Conservation (phyloP, 1,284 basidiomycete species). For the Cryptococcus wingfieldii region DNA sequence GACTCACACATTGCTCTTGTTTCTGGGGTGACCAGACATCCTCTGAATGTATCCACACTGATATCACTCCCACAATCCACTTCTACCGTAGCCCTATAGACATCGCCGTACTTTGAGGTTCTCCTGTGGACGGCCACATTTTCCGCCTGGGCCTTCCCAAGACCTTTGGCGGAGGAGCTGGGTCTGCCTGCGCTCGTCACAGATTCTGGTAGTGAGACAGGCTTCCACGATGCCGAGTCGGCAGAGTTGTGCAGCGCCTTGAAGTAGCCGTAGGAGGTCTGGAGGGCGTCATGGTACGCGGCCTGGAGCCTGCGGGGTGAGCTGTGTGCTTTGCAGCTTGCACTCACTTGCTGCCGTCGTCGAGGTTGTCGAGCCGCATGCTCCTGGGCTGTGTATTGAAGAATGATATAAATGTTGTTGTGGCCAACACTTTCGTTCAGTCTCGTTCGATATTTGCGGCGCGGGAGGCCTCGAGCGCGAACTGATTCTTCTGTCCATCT, state of each 20-base stretch:
- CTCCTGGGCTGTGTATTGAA: too few relatives aligned
- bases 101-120: slow-evolving; percentile 58
- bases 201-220: slow-evolving; percentile 35
- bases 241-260: slow-evolving; percentile 46
- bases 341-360: slow-evolving; percentile 46
- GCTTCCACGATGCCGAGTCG: slow-evolving; percentile 48
- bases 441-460: too few relatives aligned
- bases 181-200: slow-evolving; percentile 25
- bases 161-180: slow-evolving; percentile 16
- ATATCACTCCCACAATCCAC: slow-evolving; percentile 63
- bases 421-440: not conserved
- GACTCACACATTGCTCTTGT: slow-evolving; percentile 65
- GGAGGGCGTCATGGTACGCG: slow-evolving; percentile 45
- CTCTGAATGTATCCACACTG: slow-evolving; percentile 74
- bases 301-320: slow-evolving; percentile 36
- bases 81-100: slow-evolving; percentile 79
- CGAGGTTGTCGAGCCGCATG: slow-evolving; percentile 41
- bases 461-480: too few relatives aligned
- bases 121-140: slow-evolving; percentile 50
- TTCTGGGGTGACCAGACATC: slow-evolving; percentile 77
- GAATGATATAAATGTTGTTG: not conserved
- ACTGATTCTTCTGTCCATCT: not conserved
- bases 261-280: slow-evolving; percentile 40
- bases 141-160: slow-evolving; percentile 38
- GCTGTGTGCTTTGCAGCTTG: not conserved